These are phyloP conservation scores for Jasminum sambac DNA, from an alignment of 257 asterid genomes.

Conservation along the genomic window DNA sequence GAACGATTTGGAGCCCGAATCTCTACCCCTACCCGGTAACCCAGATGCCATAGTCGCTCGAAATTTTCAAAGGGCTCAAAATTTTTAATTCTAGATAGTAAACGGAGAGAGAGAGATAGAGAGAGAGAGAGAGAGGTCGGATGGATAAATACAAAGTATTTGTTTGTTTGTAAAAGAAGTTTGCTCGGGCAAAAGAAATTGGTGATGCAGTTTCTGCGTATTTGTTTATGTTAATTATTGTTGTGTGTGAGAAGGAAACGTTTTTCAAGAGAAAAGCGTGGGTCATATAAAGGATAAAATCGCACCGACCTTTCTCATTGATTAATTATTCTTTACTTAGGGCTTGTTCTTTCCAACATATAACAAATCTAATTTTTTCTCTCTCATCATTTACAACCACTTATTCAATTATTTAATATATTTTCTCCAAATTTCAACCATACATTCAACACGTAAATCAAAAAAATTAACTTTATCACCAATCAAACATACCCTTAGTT, in stretches of 20 bases:
- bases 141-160: not conserved
- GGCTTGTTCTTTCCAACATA: too few species aligned
- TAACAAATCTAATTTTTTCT: too few species aligned
- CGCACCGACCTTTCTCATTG: not conserved
- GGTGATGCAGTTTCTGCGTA: not conserved
- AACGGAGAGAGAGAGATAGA: not conserved
- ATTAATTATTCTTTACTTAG: not conserved
- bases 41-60: conserved; percentile 74
- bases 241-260: not conserved
- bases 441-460: too few species aligned
- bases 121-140: not conserved
- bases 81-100: not conserved
- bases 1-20: conserved; percentile 59
- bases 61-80: not conserved
- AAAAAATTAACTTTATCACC: too few species aligned
- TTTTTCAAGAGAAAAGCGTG: not conserved
- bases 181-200: not conserved
- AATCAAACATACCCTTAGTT: too few species aligned
- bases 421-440: too few species aligned
- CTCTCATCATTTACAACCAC: too few species aligned
- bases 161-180: not conserved
- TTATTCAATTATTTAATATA: too few species aligned
- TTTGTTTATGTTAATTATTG: too few species aligned
- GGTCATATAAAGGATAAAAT: not conserved
- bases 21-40: conserved; percentile 54